Evolutionary conservation across 495 filamentous ascomycete genomes (phyloP).

Genomic region (Aspergillus indologenus): DNA sequence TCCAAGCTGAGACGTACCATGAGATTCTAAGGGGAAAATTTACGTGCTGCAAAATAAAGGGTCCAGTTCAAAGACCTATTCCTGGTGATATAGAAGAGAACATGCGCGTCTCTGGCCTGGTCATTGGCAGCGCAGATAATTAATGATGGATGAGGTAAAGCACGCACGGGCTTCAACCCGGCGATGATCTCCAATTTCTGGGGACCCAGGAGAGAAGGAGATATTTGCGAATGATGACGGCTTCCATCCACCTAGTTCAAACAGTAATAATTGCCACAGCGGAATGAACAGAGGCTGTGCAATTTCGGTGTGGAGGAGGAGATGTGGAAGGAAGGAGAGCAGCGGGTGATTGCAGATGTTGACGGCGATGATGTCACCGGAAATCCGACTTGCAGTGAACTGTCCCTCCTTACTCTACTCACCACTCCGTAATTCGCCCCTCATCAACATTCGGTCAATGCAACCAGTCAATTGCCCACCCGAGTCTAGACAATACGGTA

Average conservation of each 20-base stretch:
- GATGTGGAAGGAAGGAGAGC: not conserved
- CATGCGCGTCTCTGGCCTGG: not conserved
- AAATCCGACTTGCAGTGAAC: no score
- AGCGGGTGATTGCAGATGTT: not conserved
- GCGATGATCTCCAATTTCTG: not conserved
- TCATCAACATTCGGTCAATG: not conserved
- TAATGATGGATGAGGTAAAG: not conserved
- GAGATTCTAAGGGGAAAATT: not conserved
- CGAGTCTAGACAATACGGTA: no score
- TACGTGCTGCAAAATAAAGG: not conserved
- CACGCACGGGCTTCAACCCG: constrained; percentile 3
- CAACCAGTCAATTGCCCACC: not conserved
- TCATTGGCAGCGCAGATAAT: not conserved
- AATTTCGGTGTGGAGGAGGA: not conserved
- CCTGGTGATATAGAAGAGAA: not conserved
- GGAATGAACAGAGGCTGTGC: not conserved
- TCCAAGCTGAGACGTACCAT: not conserved
- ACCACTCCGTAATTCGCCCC: not conserved
- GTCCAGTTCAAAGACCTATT: not conserved
- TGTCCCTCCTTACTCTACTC: no score
- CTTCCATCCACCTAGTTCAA: not conserved
- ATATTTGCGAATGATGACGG: not conserved
- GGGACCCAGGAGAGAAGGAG: not conserved
- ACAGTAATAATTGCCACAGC: not conserved
- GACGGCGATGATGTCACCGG: constrained; percentile 24